Percentiles rank a stretch among this genome's conserved stretches.
These are phyloP conservation scores for Cryomyces minteri DNA, from an alignment of 495 filamentous ascomycete genomes.

Conservation along the genomic window DNA sequence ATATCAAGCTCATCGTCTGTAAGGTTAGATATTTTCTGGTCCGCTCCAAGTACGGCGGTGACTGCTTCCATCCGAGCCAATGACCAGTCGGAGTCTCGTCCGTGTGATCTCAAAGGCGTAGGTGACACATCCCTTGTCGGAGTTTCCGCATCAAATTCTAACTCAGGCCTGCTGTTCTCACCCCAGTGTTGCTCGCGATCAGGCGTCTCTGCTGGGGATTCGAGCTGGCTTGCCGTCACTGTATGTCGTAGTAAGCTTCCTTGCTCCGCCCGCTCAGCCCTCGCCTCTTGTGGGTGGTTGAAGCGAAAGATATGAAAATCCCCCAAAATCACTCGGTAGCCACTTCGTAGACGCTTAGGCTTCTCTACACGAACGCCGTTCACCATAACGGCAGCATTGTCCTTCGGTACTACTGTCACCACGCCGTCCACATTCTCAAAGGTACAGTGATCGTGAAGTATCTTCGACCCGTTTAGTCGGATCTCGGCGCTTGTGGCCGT, in stretches of 20 bases:
- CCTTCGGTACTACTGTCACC: slow-evolving; percentile 75
- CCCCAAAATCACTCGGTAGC: slow-evolving; percentile 85
- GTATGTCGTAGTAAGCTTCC: slow-evolving; percentile 71
- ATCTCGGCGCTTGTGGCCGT: slow-evolving; percentile 71
- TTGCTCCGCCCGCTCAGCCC: slow-evolving; percentile 78
- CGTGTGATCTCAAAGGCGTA: slow-evolving; percentile 35
- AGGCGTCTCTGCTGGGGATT: slow-evolving; percentile 43
- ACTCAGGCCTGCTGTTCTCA: slow-evolving; percentile 51
- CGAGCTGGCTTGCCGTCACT: slow-evolving; percentile 63
- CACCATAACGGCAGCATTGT: slow-evolving; percentile 91
- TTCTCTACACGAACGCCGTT: slow-evolving; percentile 79
- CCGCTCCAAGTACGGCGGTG: slow-evolving; percentile 71
- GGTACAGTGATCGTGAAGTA: slow-evolving; percentile 77
- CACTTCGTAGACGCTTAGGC: slow-evolving; percentile 69
- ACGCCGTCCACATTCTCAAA: slow-evolving; percentile 86
- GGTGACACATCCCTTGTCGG: background rate
- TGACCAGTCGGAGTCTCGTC: slow-evolving; percentile 88
- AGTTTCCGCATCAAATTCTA: slow-evolving; percentile 47
- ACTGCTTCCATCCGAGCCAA: slow-evolving; percentile 87
- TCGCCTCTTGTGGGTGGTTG: slow-evolving; percentile 92
- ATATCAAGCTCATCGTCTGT: slow-evolving; percentile 88
- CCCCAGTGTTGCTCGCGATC: slow-evolving; percentile 47
- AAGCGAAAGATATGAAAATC: slow-evolving; percentile 99
- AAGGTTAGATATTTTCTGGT: slow-evolving; percentile 74
- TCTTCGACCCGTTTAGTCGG: slow-evolving; percentile 81